Evolutionary conservation across 495 filamentous ascomycete species (phyloP), one percentile per base, ranked within the genome.

Genomic region (Aspergillus incahuasiensis): DNA sequence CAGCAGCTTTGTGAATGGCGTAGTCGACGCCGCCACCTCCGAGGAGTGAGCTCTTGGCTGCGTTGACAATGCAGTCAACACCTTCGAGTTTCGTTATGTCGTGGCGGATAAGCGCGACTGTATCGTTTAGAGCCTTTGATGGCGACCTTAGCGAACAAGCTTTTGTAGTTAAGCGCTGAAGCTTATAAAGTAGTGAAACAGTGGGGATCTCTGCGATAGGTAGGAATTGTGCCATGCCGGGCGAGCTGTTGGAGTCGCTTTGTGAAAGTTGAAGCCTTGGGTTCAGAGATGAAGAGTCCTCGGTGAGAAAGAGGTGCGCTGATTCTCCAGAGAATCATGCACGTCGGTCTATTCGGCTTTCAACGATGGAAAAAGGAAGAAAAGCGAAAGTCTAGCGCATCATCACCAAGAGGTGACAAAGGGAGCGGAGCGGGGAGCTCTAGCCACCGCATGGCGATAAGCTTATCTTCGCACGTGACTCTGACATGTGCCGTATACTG

Each of bases 1-100:
- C 94, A 22, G 94, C 94, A 24, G 87, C 89, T 32, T 80, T 68
- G 68, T 97, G 94, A 62, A 97, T 96, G 20, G 89, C 90, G 18
- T 86, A 88, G 56, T 91, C 88, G 20, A 97, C 91, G 34, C 92
- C 94, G 15, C 90, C 89, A 40, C 94, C 94, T 46, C 90, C 88
- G 3, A 88, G 76, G 0, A 98, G 80, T 7, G 79, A 84, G 16
- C 72, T 69, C 66, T 97, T 97, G 19, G 94, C 92, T 9, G 94
- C 92, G 68, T 97, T 97, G 64, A 97, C 92, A 62, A 97, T 96
- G 55, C 85, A 86, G 60, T 89, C 90, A 30, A 91, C 82, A 4
- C 39, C 55, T 41, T 77, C 68, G 15, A 98, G 82, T 12, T 74
- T 86, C 13, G 92, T 96, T 70, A 98, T 96, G 68, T 96, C 92